phyloP scores from a whole-genome alignment of 805 yeast genomes.

The Candida mattraensis region DNA sequence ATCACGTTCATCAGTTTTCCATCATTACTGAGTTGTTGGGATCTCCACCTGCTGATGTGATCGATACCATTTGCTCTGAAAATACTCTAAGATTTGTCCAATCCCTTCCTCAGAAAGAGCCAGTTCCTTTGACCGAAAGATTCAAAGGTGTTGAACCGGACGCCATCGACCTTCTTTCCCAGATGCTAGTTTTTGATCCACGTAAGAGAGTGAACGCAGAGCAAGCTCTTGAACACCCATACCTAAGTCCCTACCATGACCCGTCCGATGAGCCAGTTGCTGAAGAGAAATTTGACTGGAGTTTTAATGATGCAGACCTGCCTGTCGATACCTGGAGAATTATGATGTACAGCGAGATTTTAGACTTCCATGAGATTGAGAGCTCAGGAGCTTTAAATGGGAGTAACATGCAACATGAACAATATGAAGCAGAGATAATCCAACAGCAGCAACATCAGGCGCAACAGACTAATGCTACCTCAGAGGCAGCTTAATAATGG shows the following conservation, averaged over 20 bases:
- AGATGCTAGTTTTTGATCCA: slow-evolving; percentile 94
- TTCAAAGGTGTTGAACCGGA: slow-evolving; percentile 79
- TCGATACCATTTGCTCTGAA: slow-evolving; percentile 93
- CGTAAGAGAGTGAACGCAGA: slow-evolving; percentile 91
- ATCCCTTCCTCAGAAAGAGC: slow-evolving; percentile 88
- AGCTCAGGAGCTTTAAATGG: slow-evolving; percentile 32
- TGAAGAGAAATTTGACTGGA: slow-evolving; percentile 93
- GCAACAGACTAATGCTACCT: slow-evolving; percentile 12
- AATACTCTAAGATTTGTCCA: slow-evolving; percentile 93
- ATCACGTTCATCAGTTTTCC: slow-evolving; percentile 96
- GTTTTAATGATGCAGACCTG: slow-evolving; percentile 94
- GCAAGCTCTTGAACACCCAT: slow-evolving; percentile 85
- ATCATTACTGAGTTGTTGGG: slow-evolving; percentile 93
- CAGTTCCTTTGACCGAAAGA: slow-evolving; percentile 82
- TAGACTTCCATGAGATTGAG: slow-evolving; percentile 92
- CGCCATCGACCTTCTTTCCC: slow-evolving; percentile 83
- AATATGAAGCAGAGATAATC: slow-evolving; percentile 24
- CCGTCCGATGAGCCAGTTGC: slow-evolving; percentile 97
- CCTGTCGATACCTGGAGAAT: slow-evolving; percentile 99
- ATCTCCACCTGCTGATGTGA: slow-evolving; percentile 94
- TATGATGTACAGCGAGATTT: slow-evolving; percentile 97
- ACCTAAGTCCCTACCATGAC: slow-evolving; percentile 93
- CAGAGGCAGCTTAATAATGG: slow-evolving; percentile 3
- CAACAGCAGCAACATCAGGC: slow-evolving; percentile 26
- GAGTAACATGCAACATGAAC: slow-evolving; percentile 17